Conservation (phyloP, 202 grass and related monocot species). For the Setaria viridis region DNA sequence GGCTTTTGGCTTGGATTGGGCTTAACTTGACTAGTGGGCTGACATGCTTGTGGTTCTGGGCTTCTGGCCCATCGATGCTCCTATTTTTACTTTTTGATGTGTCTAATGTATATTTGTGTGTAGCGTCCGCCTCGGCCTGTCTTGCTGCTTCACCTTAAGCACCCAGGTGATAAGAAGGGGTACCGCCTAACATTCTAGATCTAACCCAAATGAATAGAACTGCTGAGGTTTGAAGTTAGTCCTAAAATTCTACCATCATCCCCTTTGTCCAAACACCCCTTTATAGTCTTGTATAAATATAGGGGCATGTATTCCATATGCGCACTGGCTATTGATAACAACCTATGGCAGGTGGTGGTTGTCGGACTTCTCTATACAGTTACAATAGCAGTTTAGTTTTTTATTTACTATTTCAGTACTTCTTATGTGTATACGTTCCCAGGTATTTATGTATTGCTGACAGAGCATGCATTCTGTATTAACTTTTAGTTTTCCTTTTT, state of each 20-base stretch:
- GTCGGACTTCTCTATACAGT: neutral
- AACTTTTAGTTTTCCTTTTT: slow-evolving; percentile 33
- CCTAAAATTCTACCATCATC: neutral
- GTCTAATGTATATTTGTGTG: neutral
- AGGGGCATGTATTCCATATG: neutral
- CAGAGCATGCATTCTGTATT: neutral
- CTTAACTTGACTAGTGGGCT: neutral
- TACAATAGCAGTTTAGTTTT: neutral
- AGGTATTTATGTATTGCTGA: slow-evolving; percentile 7
- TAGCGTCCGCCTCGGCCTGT: neutral
- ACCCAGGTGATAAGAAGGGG: too few relatives aligned
- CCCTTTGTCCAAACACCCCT: neutral
- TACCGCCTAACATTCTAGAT: neutral
- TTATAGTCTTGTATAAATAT: neutral
- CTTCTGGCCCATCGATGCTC: neutral
- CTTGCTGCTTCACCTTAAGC: neutral
- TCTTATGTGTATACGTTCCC: neutral
- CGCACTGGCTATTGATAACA: neutral
- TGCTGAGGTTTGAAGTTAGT: slow-evolving; percentile 1
- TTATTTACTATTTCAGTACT: neutral
- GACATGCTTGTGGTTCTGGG: neutral
- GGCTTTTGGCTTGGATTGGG: neutral
- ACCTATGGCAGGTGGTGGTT: neutral
- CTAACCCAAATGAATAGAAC: neutral
- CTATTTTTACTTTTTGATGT: neutral